Evolutionary conservation across 169 alveolate species (phyloP).

Genomic region (Cardiosporidium cionae): DNA sequence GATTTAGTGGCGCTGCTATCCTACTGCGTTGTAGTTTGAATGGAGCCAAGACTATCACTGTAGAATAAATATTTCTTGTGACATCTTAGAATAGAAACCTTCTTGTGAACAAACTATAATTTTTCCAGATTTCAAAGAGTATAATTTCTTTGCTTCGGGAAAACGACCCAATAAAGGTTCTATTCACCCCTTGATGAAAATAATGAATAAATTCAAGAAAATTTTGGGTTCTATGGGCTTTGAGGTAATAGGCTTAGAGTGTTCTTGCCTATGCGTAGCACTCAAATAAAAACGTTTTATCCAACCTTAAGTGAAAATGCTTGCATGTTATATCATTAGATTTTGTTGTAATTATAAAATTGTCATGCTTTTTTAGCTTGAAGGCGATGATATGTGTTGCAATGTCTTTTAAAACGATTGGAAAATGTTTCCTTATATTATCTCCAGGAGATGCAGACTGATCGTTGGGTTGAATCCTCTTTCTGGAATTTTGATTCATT

Average conservation of each 20-base stretch:
- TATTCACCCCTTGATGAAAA: conserved; percentile 81
- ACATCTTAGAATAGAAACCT: too few species aligned
- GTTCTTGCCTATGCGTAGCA: neutral
- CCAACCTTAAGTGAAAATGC: neutral
- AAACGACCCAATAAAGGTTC: conserved; percentile 65
- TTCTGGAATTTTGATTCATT: conserved; percentile 99
- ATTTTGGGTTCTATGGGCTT: conserved; percentile 79
- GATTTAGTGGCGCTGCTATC: too few species aligned
- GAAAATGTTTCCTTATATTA: too few species aligned
- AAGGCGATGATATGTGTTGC: too few species aligned
- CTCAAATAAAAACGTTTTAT: neutral
- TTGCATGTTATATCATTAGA: neutral
- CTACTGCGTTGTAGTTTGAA: too few species aligned
- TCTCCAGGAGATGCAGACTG: conserved; percentile 97
- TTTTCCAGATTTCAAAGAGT: conserved; percentile 28
- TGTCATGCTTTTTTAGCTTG: neutral
- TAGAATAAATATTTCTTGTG: too few species aligned
- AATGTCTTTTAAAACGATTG: too few species aligned
- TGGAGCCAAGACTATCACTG: too few species aligned
- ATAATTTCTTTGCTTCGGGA: conserved; percentile 72
- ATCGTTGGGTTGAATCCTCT: conserved; percentile 92
- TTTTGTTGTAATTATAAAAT: too few species aligned
- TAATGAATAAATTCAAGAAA: conserved; percentile 69
- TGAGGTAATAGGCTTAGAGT: conserved; percentile 7
- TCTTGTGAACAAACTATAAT: too few species aligned